Percentiles rank a stretch among this genome's conserved stretches.
phyloP scores from a whole-genome alignment of 805 yeast genomes.

The Peterozyma xylosa region DNA sequence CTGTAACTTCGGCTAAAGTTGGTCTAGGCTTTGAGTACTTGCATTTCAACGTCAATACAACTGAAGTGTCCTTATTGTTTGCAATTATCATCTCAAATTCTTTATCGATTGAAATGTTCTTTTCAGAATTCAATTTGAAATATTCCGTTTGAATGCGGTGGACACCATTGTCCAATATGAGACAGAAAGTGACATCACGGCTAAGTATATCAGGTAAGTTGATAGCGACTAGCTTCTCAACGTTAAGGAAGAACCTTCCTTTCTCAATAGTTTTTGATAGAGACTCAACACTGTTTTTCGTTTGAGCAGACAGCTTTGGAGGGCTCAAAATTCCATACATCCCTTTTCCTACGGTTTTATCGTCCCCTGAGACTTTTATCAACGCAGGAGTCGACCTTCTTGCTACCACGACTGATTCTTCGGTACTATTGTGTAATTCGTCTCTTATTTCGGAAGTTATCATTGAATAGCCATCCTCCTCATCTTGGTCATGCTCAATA shows the following conservation, averaged over 20 bases:
- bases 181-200: conserved; percentile 40
- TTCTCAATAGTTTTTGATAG: conserved; percentile 17
- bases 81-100: conserved; percentile 75
- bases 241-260: conserved; percentile 48
- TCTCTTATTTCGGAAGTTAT: too few species aligned
- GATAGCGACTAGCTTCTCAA: conserved; percentile 37
- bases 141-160: conserved; percentile 61
- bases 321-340: too few species aligned
- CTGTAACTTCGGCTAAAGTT: conserved; percentile 52
- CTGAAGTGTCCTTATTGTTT: conserved; percentile 37
- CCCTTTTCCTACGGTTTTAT: too few species aligned
- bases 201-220: conserved; percentile 36
- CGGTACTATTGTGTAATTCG: too few species aligned
- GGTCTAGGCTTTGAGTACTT: conserved; percentile 43
- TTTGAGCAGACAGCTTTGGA: too few species aligned
- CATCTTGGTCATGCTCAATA: too few species aligned
- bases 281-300: too few species aligned
- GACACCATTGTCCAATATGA: conserved; percentile 71
- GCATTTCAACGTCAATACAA: conserved; percentile 69
- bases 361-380: too few species aligned
- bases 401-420: too few species aligned
- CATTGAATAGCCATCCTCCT: too few species aligned
- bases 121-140: conserved; percentile 22
- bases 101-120: conserved; percentile 40
- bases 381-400: too few species aligned